phyloP scores from a whole-genome alignment of 164 flowering plant genomes.

The Litsea cubeba region DNA sequence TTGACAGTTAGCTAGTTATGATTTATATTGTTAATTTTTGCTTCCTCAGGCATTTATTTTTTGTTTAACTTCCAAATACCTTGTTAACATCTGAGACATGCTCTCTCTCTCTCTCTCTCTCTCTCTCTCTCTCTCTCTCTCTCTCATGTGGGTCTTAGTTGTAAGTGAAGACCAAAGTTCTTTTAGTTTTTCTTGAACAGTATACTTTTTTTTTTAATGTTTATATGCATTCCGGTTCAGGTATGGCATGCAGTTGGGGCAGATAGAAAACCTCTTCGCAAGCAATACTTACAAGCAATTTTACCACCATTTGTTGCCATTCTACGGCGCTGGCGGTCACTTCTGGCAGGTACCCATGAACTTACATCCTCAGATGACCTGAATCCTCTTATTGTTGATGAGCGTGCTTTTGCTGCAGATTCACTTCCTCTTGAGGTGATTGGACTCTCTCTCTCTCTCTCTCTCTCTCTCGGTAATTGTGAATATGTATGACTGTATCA shows the following conservation, averaged over 20 bases:
- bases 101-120: neutral
- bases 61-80: neutral
- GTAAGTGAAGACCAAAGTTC: neutral
- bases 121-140: too few species aligned
- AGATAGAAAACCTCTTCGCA: slow-evolving; percentile 78
- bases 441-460: slow-evolving; percentile 4
- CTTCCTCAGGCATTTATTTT: neutral
- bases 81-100: neutral
- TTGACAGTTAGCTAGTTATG: too few species aligned
- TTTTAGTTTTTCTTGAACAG: neutral
- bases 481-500: too few species aligned
- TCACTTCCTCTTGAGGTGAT: slow-evolving; percentile 89
- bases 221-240: slow-evolving; percentile 38
- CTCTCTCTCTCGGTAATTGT: too few species aligned
- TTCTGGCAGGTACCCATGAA: slow-evolving; percentile 90
- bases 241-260: slow-evolving; percentile 88
- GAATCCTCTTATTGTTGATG: slow-evolving; percentile 87
- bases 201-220: neutral
- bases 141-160: neutral
- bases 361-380: slow-evolving; percentile 86
- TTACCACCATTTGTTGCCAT: slow-evolving; percentile 94
- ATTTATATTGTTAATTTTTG: neutral
- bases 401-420: slow-evolving; percentile 95
- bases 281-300: slow-evolving; percentile 84
- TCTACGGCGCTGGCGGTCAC: slow-evolving; percentile 94